Base-by-base conservation (phyloP, 1,139 yeast species). In the Diutina sp. region DNA sequence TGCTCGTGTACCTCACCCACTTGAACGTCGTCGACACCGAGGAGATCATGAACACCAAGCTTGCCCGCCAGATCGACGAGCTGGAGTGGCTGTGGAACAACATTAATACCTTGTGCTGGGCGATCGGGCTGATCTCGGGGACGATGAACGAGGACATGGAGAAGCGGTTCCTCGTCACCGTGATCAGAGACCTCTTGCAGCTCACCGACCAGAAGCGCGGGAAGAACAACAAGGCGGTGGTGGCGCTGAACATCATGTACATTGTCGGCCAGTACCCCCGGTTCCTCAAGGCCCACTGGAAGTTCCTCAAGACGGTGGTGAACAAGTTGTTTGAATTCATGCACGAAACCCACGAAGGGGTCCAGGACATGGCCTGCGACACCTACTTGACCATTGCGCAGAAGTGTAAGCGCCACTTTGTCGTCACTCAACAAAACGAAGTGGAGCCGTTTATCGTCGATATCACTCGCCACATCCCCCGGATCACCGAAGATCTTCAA, bases 291-390 rank as follows among this genome's bases (percentile, higher is more conserved):
- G 98, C 99, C 9, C 99, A 93, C 70, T 93, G 99, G 99, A 89
- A 89, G 70, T 95, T 93, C 66, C 76, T 95, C 68, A 91, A 91
- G 70, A 93, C 99, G 0, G 99, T 93, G 54, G 93, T 93, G 60
- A 87, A 90, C 72, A 93, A 93, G 71, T 79, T 93, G 65, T 93
- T 93, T 72, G 99, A 95, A 71, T 93, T 93, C 66, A 93, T 93
- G 99, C 99, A 93, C 73, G 99, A 93, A 76, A 90, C 97, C 32
- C 99, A 93, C 70, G 99, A 91, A 71, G 99, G 98, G 73, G 99
- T 93, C 61, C 99, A 93, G 74, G 99, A 93, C 72, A 93, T 93
- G 99, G 99, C 99, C 9, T 93, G 99, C 77, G 99, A 93, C 71
- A 93, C 99, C 0, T 93, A 93, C 69, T 91, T 91, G 66, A 95